A percentile compares a stretch with the other conserved stretches of the same genome.
phyloP scores from a whole-genome alignment of 176 grass and related monocot genomes.

The Oryza meyeriana region DNA sequence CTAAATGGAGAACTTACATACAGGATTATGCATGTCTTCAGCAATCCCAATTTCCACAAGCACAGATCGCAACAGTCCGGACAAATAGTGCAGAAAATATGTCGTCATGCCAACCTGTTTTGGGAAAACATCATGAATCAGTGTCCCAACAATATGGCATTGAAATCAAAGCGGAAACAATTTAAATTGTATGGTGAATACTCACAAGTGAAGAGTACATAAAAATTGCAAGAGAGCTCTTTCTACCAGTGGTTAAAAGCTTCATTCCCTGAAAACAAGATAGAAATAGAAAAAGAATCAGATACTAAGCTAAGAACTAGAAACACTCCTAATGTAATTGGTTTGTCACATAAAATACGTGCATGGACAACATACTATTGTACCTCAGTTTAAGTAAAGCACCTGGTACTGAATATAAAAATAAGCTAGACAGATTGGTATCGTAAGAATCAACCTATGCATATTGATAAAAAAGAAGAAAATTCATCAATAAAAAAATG shows the following conservation, averaged over 20 bases:
- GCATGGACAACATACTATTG: not conserved
- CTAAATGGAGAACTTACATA: conserved; percentile 80
- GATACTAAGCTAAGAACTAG: not conserved
- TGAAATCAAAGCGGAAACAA: conserved; percentile 11
- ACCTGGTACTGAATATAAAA: not conserved
- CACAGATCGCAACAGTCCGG: conserved; percentile 52
- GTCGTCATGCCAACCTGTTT: conserved; percentile 67
- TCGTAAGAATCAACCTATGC: not conserved
- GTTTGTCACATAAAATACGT: not conserved
- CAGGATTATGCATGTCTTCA: conserved; percentile 99
- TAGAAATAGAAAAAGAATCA: conserved; percentile 26
- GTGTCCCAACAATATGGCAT: not conserved
- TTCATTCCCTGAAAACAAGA: conserved; percentile 73
- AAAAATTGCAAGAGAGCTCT: conserved; percentile 81
- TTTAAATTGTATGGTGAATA: conserved; percentile 31
- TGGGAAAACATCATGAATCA: conserved; percentile 27
- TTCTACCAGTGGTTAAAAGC: conserved; percentile 79
- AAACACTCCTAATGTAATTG: not conserved
- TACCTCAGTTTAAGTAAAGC: not conserved
- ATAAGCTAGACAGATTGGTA: not conserved
- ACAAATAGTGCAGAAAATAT: conserved; percentile 75
- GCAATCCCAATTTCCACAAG: conserved; percentile 90
- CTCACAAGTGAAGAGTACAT: conserved; percentile 86
- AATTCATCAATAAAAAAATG: not conserved
- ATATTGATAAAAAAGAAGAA: not conserved